Percentiles rank a stretch among this genome's conserved stretches.
Conservation (phyloP, 192 early-diverging fungal genomes). For the Geosiphon pyriformis region DNA sequence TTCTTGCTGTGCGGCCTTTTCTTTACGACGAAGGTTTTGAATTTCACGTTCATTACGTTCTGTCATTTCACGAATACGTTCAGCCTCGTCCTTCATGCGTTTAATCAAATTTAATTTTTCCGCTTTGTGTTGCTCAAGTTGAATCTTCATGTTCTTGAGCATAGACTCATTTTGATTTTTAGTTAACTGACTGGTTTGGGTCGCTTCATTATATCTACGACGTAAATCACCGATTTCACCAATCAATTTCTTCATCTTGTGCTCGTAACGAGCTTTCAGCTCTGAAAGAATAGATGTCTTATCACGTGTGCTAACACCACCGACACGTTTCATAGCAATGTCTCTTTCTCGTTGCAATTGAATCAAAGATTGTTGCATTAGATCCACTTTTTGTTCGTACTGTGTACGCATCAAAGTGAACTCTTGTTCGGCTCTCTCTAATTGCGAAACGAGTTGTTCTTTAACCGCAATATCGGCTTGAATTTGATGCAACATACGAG, state of each 20-base stretch:
- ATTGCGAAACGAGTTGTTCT: slow-evolving; percentile 52
- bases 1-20: slow-evolving; percentile 44
- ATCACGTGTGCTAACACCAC: slow-evolving; percentile 30
- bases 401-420: slow-evolving; percentile 51
- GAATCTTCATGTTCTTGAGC: slow-evolving; percentile 55
- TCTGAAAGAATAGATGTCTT: slow-evolving; percentile 34
- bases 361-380: slow-evolving; percentile 54
- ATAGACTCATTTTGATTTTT: slow-evolving; percentile 54
- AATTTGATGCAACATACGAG: slow-evolving; percentile 50
- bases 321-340: slow-evolving; percentile 52
- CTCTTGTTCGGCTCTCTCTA: slow-evolving; percentile 51
- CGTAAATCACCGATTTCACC: slow-evolving; percentile 47
- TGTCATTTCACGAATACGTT: slow-evolving; percentile 55
- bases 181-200: slow-evolving; percentile 40
- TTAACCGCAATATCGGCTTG: slow-evolving; percentile 55
- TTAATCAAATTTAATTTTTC: slow-evolving; percentile 75
- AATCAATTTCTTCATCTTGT: slow-evolving; percentile 52
- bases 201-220: slow-evolving; percentile 52
- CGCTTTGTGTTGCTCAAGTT: slow-evolving; percentile 63
- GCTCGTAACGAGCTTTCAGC: slow-evolving; percentile 48
- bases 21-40: slow-evolving; percentile 50
- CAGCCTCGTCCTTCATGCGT: slow-evolving; percentile 64
- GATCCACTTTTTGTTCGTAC: slow-evolving; percentile 67
- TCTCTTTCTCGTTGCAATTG: slow-evolving; percentile 57
- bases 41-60: slow-evolving; percentile 53